These are phyloP conservation scores for Eucalyptus albens DNA, from an alignment of 345 rosid genomes.

Conservation along the genomic window DNA sequence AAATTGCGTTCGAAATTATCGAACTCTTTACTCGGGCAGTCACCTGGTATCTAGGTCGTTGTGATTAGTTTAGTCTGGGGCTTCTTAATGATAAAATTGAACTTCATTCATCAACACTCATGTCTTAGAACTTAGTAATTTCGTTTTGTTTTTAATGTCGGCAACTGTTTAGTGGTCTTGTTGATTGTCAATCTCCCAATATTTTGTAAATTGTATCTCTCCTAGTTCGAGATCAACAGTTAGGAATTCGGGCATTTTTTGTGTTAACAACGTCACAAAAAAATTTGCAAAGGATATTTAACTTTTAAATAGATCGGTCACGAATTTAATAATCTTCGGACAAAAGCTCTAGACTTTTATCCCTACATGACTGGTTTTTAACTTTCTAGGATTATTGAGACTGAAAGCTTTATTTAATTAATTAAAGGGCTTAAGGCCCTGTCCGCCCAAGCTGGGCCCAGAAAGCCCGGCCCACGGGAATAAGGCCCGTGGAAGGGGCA, in stretches of 20 bases:
- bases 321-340: neutral
- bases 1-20: too few species aligned
- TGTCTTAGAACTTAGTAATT: neutral
- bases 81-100: neutral
- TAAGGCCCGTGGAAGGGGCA: too few species aligned
- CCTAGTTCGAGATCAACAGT: rapidly evolving
- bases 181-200: neutral
- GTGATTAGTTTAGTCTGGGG: neutral
- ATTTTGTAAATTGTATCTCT: neutral
- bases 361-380: neutral
- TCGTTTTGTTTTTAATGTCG: too few species aligned
- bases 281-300: too few species aligned
- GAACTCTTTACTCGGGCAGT: too few species aligned
- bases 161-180: neutral
- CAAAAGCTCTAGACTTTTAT: neutral
- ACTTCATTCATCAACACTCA: neutral
- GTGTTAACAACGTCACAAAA: neutral
- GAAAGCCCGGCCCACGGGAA: too few species aligned
- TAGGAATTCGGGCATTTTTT: neutral
- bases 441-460: too few species aligned
- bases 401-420: too few species aligned
- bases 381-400: neutral
- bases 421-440: too few species aligned
- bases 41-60: too few species aligned
- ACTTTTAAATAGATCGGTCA: neutral